Percentiles rank a stretch among this genome's conserved stretches.
Evolutionary conservation across 2,329 filamentous ascomycete genomes (phyloP).

Genomic region (Albifimbria verrucaria): DNA sequence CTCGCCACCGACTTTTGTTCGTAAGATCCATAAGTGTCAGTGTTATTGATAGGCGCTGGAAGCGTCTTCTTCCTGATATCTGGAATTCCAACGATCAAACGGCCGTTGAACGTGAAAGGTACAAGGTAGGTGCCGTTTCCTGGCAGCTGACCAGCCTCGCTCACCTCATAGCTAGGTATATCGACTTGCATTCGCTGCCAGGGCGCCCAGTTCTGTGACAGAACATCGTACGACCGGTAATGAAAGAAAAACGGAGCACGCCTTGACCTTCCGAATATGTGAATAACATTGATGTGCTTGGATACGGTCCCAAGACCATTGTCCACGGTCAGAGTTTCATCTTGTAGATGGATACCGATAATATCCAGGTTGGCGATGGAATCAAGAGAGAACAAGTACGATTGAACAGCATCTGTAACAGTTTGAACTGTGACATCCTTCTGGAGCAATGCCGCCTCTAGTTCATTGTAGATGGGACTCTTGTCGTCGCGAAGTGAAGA

Average conservation of each 20-base stretch:
- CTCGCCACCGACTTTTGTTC: background rate
- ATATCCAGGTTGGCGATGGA: slow-evolving; percentile 2
- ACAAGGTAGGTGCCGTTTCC: background rate
- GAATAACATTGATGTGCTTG: background rate
- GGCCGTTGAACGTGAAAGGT: background rate
- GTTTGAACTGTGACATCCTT: slow-evolving; percentile 2
- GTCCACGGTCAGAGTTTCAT: background rate
- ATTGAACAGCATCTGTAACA: background rate
- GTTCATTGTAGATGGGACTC: background rate
- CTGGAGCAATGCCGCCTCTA: slow-evolving; percentile 2
- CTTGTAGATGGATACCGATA: background rate
- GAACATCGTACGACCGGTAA: background rate
- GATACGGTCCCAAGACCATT: background rate
- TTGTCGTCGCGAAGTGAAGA: slow-evolving; percentile 7
- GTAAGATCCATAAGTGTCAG: background rate
- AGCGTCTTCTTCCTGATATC: background rate
- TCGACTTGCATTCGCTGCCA: background rate
- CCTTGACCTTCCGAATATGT: background rate
- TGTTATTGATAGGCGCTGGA: background rate
- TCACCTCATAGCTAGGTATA: background rate
- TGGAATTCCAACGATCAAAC: background rate
- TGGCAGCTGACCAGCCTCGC: background rate
- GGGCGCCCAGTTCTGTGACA: background rate
- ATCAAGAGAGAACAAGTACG: background rate
- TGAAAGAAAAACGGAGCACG: background rate